phyloP scores from a whole-genome alignment of 2,329 filamentous ascomycete species.

The Botrytis elliptica region DNA sequence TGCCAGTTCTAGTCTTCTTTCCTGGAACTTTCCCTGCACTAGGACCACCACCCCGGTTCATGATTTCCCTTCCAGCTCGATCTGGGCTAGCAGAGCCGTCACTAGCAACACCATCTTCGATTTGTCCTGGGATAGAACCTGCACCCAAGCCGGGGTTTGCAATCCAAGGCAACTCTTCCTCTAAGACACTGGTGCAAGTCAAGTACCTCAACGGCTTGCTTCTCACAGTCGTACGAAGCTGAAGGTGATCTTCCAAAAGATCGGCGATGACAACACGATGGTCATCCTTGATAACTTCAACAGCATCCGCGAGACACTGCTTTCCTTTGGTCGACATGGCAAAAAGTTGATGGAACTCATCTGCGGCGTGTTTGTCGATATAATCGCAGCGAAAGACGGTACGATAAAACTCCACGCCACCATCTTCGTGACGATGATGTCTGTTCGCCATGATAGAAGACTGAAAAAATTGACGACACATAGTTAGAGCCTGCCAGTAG shows the following conservation, averaged over 20 bases:
- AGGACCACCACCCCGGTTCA: background rate
- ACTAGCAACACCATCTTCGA: background rate
- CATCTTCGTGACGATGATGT: slow-evolving; percentile 32
- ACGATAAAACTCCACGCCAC: slow-evolving; percentile 34
- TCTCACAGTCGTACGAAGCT: background rate
- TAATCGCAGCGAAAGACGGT: slow-evolving; percentile 29
- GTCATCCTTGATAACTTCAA: slow-evolving; percentile 19
- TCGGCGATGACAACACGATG: slow-evolving; percentile 11
- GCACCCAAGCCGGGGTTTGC: background rate
- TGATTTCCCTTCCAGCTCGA: background rate
- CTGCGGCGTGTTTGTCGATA: slow-evolving; percentile 9
- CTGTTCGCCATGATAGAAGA: slow-evolving; percentile 23
- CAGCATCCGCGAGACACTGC: slow-evolving; percentile 15
- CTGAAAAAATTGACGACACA: slow-evolving; percentile 32
- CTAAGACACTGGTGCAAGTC: slow-evolving; percentile 46
- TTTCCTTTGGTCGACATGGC: slow-evolving; percentile 20
- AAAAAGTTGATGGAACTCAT: slow-evolving; percentile 19
- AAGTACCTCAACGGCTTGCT: slow-evolving; percentile 16
- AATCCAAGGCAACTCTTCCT: slow-evolving; percentile 60
- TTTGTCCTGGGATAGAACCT: background rate
- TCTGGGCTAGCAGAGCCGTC: background rate
- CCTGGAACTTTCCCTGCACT: background rate
- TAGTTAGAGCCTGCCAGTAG: slow-evolving; percentile 31
- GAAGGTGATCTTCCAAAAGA: slow-evolving; percentile 11
- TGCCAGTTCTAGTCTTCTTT: background rate